Base-by-base conservation (phyloP, 1,139 yeast species). In the Zygoascus meyerae region DNA sequence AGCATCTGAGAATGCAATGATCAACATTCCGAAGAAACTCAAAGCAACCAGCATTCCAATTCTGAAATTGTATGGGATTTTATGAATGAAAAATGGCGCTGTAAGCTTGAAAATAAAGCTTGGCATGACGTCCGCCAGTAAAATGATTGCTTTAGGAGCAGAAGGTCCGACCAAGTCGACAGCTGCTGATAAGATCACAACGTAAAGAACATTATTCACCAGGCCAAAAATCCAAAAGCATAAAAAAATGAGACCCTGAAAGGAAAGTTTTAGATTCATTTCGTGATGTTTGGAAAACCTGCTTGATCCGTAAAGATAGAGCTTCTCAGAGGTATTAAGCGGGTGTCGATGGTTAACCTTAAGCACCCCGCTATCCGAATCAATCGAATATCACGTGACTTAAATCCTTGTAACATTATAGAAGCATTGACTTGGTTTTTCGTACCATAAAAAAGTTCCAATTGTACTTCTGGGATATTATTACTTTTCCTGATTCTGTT, bases 131-230 rank as follows among this genome's bases (percentile, higher is more conserved):
- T 92, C 96, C 0, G 95, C 94, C 48, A 92, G 67, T 11, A 92
- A 68, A 3, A 92, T 95, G 5, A 83, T 70, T 0, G 95, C 92
- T 63, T 92, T 90, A 11, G 97, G 97, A 0, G 86, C 77, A 14
- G 73, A 59, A 0, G 86, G 77, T 0, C 97, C 96, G 1, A 90
- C 97, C 15, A 92, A 69, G 61, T 92, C 97, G 35, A 86, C 78
- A 2, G 97, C 97, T 0, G 97, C 95, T 0, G 95, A 82, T 16
- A 92, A 70, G 38, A 90, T 89, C 29, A 92, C 92, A 42, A 90
- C 97, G 67, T 90, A 92, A 2, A 90, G 75, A 5, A 90, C 84
- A 62, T 92, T 92, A 66, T 92, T 92, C 42, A 89, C 70, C 15
- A 90, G 74, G 0, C 97, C 98, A 66, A 90, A 86, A 2, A 83